Conservation (phyloP, 164 flowering plant species). For the Paratinospora sagittata region DNA sequence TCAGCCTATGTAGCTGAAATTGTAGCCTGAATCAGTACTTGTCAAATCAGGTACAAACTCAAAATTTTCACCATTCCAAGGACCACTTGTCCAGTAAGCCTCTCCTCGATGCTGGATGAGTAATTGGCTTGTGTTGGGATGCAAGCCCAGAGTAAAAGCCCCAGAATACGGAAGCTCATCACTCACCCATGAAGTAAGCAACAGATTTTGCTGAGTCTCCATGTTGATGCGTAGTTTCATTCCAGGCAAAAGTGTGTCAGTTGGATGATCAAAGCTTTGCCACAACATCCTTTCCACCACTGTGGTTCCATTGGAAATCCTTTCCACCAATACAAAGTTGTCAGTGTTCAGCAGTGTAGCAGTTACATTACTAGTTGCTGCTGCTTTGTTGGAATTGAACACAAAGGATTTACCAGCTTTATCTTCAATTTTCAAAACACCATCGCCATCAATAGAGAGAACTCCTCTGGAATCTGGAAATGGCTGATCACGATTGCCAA, state of each 20-base stretch:
- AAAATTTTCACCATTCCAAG: neutral
- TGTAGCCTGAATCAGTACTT: neutral
- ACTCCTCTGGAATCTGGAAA: neutral
- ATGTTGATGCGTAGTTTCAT: neutral
- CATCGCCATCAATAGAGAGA: neutral
- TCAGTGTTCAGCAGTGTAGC: neutral
- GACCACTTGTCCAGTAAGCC: neutral
- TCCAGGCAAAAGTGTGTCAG: neutral
- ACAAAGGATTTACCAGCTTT: neutral
- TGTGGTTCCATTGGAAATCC: too few relatives aligned
- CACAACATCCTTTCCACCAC: neutral
- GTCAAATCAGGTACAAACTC: neutral
- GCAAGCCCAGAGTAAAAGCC: neutral
- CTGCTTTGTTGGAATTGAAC: neutral
- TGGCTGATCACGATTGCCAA: neutral
- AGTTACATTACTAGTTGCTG: neutral
- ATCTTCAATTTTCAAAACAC: neutral
- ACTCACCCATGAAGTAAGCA: neutral
- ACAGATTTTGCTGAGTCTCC: neutral
- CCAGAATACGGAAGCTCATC: neutral
- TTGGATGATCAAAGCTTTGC: constrained; percentile 1
- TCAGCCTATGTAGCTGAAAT: constrained; percentile 1
- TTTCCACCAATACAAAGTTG: too few relatives aligned
- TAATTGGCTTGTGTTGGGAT: neutral
- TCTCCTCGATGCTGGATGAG: neutral